Conservation (phyloP, 306 rosid genomes). For the Canavalia gladiata region DNA sequence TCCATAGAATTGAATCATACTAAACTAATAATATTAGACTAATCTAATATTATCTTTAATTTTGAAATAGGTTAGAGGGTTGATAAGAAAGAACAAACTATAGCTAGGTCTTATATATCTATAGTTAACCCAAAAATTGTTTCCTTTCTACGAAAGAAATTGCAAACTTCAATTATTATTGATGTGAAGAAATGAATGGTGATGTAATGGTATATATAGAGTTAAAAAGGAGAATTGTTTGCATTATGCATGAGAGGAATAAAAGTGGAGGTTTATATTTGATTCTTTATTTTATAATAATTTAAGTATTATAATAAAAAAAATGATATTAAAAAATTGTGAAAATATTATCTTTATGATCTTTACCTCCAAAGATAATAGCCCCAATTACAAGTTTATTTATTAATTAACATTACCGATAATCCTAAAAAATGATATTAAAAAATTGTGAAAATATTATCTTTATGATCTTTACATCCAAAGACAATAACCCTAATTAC, state of each 20-base stretch:
- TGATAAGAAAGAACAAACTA: slow-evolving; percentile 5
- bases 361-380: slow-evolving; percentile 48
- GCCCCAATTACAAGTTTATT: slow-evolving; percentile 52
- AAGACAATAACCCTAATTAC: slow-evolving; percentile 54
- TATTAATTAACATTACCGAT: slow-evolving; percentile 59
- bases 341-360: slow-evolving; percentile 60
- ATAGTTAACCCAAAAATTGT: slow-evolving; percentile 34
- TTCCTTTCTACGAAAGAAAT: slow-evolving; percentile 39
- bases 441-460: slow-evolving; percentile 51
- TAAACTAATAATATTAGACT: background rate
- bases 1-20: background rate
- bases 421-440: slow-evolving; percentile 41
- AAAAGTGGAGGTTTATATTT: slow-evolving; percentile 67
- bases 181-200: slow-evolving; percentile 49
- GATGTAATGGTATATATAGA: slow-evolving; percentile 69
- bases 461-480: slow-evolving; percentile 47
- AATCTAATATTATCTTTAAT: background rate
- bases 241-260: slow-evolving; percentile 73
- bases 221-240: slow-evolving; percentile 48
- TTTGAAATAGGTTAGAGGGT: slow-evolving; percentile 13
- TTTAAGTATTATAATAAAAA: slow-evolving; percentile 42
- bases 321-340: slow-evolving; percentile 42
- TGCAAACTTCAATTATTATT: slow-evolving; percentile 37
- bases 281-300: slow-evolving; percentile 51
- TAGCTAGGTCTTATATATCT: slow-evolving; percentile 10